These are phyloP conservation scores for Septoria petroselini DNA, from an alignment of 2,329 filamentous ascomycete species.

Conservation along the genomic window DNA sequence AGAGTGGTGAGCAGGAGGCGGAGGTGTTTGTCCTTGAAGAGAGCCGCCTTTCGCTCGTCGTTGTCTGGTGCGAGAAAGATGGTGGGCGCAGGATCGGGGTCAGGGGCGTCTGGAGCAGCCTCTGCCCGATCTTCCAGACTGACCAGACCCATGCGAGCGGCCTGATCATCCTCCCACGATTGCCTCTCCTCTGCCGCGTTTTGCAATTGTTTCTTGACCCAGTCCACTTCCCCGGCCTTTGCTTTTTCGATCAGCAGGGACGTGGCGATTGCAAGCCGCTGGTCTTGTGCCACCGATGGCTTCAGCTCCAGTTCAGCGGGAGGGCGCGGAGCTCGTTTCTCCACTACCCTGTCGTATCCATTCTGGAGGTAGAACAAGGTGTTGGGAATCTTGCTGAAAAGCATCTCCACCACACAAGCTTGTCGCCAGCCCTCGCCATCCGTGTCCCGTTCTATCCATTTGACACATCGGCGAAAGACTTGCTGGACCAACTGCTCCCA, in stretches of 20 bases:
- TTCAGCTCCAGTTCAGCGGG: slow-evolving; percentile 83
- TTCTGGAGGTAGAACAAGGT: slow-evolving; percentile 87
- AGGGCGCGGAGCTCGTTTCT: slow-evolving; percentile 62
- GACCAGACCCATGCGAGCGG: slow-evolving; percentile 47
- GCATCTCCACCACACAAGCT: slow-evolving; percentile 74
- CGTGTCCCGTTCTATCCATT: slow-evolving; percentile 58
- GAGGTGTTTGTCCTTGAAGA: slow-evolving; percentile 87
- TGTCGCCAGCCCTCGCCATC: slow-evolving; percentile 69
- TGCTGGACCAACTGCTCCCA: slow-evolving; percentile 89
- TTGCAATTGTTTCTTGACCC: slow-evolving; percentile 71
- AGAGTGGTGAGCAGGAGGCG: slow-evolving; percentile 77
- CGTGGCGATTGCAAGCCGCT: slow-evolving; percentile 72
- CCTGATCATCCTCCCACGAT: slow-evolving; percentile 71
- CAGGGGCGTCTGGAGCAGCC: slow-evolving; percentile 14
- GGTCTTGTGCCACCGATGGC: slow-evolving; percentile 62
- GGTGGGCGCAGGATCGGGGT: slow-evolving; percentile 46
- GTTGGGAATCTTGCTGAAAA: slow-evolving; percentile 86
- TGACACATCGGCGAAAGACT: slow-evolving; percentile 74
- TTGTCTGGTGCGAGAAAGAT: slow-evolving; percentile 62
- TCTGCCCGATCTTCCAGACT: slow-evolving; percentile 34
- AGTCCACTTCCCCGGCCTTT: slow-evolving; percentile 70
- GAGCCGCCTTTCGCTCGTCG: slow-evolving; percentile 64
- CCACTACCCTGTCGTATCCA: slow-evolving; percentile 77
- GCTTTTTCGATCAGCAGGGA: slow-evolving; percentile 76
- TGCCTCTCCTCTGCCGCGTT: slow-evolving; percentile 69